Conservation (phyloP, 2,329 filamentous ascomycete genomes). For the Penicillium psychrosexuale region DNA sequence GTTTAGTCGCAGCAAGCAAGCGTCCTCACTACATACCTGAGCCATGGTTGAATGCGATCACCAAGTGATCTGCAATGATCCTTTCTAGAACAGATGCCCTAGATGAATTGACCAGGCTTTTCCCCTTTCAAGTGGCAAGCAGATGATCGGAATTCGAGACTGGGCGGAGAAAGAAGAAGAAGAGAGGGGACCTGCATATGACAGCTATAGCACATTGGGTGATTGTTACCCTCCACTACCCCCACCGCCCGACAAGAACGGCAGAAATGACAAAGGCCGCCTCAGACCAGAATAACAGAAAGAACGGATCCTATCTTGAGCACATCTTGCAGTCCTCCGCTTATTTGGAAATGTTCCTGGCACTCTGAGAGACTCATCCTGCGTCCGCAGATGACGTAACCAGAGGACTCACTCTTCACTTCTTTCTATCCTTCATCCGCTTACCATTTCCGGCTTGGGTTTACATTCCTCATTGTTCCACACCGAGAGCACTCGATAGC, state of each 20-base stretch:
- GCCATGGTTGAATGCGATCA: slow-evolving; percentile 22
- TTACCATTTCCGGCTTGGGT: slow-evolving; percentile 22
- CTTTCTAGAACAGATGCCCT: too few relatives aligned
- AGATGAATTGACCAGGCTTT: not conserved
- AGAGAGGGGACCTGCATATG: slow-evolving; percentile 4
- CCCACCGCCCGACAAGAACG: slow-evolving; percentile 21
- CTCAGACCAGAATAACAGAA: slow-evolving; percentile 24
- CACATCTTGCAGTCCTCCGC: slow-evolving; percentile 2
- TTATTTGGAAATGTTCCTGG: slow-evolving; percentile 7
- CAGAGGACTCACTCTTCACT: not conserved
- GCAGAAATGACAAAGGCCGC: slow-evolving; percentile 19
- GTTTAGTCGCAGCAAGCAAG: not conserved
- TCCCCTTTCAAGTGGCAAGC: not conserved
- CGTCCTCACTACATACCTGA: slow-evolving; percentile 20
- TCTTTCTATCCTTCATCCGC: slow-evolving; percentile 8
- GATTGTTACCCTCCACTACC: slow-evolving; percentile 26
- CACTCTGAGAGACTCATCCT: slow-evolving; percentile 6
- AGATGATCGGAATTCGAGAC: not conserved
- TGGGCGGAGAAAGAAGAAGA: not conserved
- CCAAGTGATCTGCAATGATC: not conserved
- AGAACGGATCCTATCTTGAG: not conserved
- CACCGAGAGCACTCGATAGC: slow-evolving; percentile 5
- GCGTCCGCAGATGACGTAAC: slow-evolving; percentile 12
- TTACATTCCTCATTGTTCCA: slow-evolving; percentile 23
- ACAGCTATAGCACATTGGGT: slow-evolving; percentile 9